Evolutionary conservation across 768 basidiomycete species (phyloP), one percentile per base, ranked within the genome.

Genomic region (Xerocomellus chrysenteron): DNA sequence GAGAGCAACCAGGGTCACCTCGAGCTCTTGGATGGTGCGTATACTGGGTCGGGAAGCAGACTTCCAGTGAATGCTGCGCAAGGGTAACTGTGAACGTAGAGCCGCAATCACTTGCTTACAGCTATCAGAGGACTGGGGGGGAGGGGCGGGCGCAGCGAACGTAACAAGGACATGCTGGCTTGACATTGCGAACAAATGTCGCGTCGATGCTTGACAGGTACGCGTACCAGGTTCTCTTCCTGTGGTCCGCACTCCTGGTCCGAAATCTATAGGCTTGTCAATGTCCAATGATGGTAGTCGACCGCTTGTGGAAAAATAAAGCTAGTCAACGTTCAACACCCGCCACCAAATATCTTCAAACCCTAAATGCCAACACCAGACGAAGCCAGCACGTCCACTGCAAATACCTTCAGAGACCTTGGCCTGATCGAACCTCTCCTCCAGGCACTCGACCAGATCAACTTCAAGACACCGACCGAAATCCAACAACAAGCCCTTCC

Each of bases 51-150:
- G 79, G 2, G 85, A 82, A 5, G 81, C 65, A 17, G 90, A 82
- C 71, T 91, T 95, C 95, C 97, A 98, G 72, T 98, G 92, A 28
- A 98, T 82, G 73, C 88, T 95, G 49, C 88, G 85, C 51, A 99
- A 77, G 0, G 97, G 97, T 7, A 92, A 73, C 62, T 90, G 90
- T 2, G 84, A 80, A n/a, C 77, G 70, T 35, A 94, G 74, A 4
- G 87, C 82, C 17, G 76, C 71, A 57, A 83, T 78, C 28, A 91
- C 80, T 67, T 90, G 87, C 56, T 76, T 80, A 86, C 90, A 93
- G 65, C 80, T 84, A 39, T 84, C 82, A 1, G 92, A 90, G 8
- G 83, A 76, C 24, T 88, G 76, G 64, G 88, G 85, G 35, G 81
- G 69, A 19, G 79, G 79, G 8, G 28, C 3, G 28, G 87, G 77